Evolutionary conservation across 306 rosid genomes (phyloP), one percentile per base, ranked within the genome.

Genomic region (Fragaria ananassa): DNA sequence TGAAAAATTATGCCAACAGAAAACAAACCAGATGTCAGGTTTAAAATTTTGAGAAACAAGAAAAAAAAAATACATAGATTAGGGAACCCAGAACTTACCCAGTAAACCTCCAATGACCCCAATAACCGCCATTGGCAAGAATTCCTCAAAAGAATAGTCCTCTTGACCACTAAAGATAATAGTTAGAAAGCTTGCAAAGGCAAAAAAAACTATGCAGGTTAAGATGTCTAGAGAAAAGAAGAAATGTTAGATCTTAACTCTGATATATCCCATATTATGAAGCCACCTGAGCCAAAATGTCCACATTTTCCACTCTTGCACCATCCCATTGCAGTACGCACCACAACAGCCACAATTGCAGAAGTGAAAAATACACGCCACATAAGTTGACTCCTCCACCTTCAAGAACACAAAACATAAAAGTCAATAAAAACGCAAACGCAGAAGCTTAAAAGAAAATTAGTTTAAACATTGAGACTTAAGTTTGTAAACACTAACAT

Each of bases 301-400:
- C 99, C 99, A 83, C 97, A 95, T 34, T 84, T 92, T 65, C 97
- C 98, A 85, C 89, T 92, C 84, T 85, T 88, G 76, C 99, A 95
- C 96, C 97, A 95, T 62, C 91, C 96, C 97, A 95, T 95, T 54
- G 95, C 95, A 79, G 93, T 83, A 75, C 97, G 96, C 73, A 92
- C 97, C 78, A 92, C 98, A 76, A 95, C 93, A 74, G 97, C 99
- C 82, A 95, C 98, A 74, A 90, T 75, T 71, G 98, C 98, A 84
- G 97, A 92, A 72, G 98, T 92, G 79, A 95, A 95, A 76, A 95
- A 92, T 76, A 92, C 97, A 71, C 96, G 96, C 99, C 99, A 95
- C 96, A 95, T 89, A 80, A 92, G 92, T 84, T 90, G 97, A 82
- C 83, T 82, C 85, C 89, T 89, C 88, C 88, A 79, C 85, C 90